Evolutionary conservation across 78 protist genomes (phyloP).

Genomic region (Speleostelium caveatum): DNA sequence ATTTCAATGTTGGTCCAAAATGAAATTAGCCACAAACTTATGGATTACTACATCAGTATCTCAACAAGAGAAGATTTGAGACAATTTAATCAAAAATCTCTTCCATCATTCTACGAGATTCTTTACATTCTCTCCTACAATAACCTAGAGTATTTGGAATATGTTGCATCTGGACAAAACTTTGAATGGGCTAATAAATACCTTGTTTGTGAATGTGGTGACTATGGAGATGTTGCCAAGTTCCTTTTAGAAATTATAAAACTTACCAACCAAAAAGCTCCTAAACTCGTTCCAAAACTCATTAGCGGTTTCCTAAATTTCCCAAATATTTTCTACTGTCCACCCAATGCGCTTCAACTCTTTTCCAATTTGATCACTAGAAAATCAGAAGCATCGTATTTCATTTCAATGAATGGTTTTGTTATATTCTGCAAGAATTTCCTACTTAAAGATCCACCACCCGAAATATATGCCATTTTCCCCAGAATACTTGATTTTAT

Average conservation of each 20-base stretch:
- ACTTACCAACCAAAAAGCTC: neutral
- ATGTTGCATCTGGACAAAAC: constrained; percentile 15
- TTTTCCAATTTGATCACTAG: neutral
- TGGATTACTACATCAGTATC: constrained; percentile 66
- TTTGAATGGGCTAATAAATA: constrained; percentile 52
- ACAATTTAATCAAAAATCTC: constrained; percentile 53
- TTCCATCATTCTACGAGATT: constrained; percentile 44
- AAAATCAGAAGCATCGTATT: constrained; percentile 21
- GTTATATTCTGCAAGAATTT: neutral
- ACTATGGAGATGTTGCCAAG: constrained; percentile 13
- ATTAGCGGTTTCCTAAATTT: neutral
- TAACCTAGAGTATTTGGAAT: neutral
- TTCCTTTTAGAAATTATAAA: constrained; percentile 10
- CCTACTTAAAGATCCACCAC: neutral
- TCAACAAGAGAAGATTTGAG: constrained; percentile 60
- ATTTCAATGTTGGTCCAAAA: constrained; percentile 1
- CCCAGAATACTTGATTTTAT: constrained; percentile 2
- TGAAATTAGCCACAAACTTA: constrained; percentile 15
- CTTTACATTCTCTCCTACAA: constrained; percentile 2
- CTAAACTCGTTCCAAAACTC: neutral
- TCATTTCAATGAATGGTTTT: constrained; percentile 2
- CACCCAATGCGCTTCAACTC: neutral
- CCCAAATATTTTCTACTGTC: constrained; percentile 23
- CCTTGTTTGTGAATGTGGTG: constrained; percentile 43
- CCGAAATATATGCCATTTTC: neutral